Evolutionary conservation across 2,329 filamentous ascomycete species (phyloP), one percentile per base, ranked within the genome.

Genomic region (Chaetomium strumarium): DNA sequence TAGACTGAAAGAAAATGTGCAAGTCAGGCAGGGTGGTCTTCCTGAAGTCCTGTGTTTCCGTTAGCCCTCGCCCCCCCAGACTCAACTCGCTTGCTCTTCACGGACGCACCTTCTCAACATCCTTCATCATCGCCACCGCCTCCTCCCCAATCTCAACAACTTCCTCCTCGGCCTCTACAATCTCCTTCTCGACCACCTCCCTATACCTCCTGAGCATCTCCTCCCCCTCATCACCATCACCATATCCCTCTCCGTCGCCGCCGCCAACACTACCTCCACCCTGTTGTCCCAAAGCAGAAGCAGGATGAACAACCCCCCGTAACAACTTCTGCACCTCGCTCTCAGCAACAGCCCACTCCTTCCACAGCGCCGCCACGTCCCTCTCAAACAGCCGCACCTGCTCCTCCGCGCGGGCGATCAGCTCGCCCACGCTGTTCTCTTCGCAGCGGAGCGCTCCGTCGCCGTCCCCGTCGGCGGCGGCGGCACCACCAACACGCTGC

Each of bases 41-140:
- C 17, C 54, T 41, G 36, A 54, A 59, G 7, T 61, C 58, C 57
- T 61, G 37, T 12, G 19, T 6, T 12, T 10, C 7, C 5, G 41
- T 53, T 42, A 53, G 51, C 51, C 7, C 20, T n/a, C 8, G 41
- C 5, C 16, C 20, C 13, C 31, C 5, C 12, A 24, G 13, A 24
- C 29, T 11, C 3, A 11, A 12, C 7, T 1, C 31, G 3, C 36
- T 30, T 20, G 1, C 17, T 9, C 24, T 12, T 5, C 4, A 24
- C 11, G 14, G 36, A 56, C 53, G 51, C 38, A 58, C 59, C 53
- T 56, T 61, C 37, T 61, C 59, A 45, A 61, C 53, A 8, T 50
- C 51, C 46, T 56, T 60, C 51, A 57, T 49, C 29, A 46, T n/a
- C 13, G 10, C 48, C 7, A 58, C 36, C 14, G 49, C 54, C 20